Evolutionary conservation across 768 basidiomycete species (phyloP), one percentile per base, ranked within the genome.

Genomic region (Guyanaporus albipodus): DNA sequence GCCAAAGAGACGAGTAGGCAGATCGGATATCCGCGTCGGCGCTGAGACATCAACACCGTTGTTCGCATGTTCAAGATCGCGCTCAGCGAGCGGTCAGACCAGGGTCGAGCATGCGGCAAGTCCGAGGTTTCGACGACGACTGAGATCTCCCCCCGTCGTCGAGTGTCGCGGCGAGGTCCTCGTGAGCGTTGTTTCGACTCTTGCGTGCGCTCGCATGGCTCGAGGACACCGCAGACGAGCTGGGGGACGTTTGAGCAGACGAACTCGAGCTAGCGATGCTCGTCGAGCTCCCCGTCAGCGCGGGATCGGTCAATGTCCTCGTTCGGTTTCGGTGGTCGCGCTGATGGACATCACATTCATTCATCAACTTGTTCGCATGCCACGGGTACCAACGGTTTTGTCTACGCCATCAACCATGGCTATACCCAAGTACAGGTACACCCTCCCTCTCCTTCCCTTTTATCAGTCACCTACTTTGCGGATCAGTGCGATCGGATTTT

Each of bases 1-100:
- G 55, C 87, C 86, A 0, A 86, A 82, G 36, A 90, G 78, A 0
- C 88, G 76, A 12, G 80, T 82, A 2, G 87, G 83, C 24, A 90
- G 74, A 69, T 88, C 85, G 52, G 77, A 70, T 50, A 87, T 76
- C 44, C 79, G 75, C 14, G 73, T 61, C n/a, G n/a, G n/a, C n/a
- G n/a, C n/a, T 36, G 68, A 67, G 31, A 76, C 49, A 75, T 70
- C 50, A 76, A 74, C 49, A 73, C 67, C 22, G 70, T 58, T 35
- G 69, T 70, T 57, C 70, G 72, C 55, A 72, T 67, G 46, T 73
- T 69, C 24, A 70, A 70, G 8, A 68, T 70, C 15, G 68, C 62
- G 56, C 71, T 75, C 42, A 71, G 66, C 10, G 82, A 79, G 31
- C 82, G 76, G 58, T 81, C 80, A 27, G 78, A 67, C 56, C 79